Evolutionary conservation across 768 basidiomycete species (phyloP), one percentile per base, ranked within the genome.

Genomic region (Tylopilus rubrobrunneus): DNA sequence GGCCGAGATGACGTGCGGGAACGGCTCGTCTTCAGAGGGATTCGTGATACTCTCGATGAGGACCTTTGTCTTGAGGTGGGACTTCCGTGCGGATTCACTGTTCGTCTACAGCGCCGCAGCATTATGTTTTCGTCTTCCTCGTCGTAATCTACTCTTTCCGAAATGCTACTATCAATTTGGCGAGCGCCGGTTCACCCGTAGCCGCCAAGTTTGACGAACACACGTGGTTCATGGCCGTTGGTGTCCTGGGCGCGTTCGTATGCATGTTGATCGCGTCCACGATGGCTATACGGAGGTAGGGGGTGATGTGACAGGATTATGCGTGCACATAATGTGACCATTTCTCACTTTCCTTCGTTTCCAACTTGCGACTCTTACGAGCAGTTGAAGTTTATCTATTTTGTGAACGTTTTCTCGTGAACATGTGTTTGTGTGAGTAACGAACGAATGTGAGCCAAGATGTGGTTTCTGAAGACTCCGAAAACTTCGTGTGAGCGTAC

Each of bases 51-150:
- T 77, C 28, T 73, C 77, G 47, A 77, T 79, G 58, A 49, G 76
- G 61, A 2, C 11, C 10, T 34, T 12, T 15, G 31, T 31, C 71
- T 4, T 6, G 19, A 0, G 5, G 9, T 11, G 10, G 27, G 34
- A 59, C 40, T 21, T 40, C 62, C 29, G 19, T 42, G 7, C 7
- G 46, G 56, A 51, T 21, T 17, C 14, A 4, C 28, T n/a, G 8
- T 7, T 15, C 5, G 1, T 15, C 4, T 2, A 29, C 65, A 78
- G 62, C 78, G 84, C 21, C 70, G 68, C 23, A 83, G 81, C 53
- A 71, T 90, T 25, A 69, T 87, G 36, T 74, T 87, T 55, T 87
- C 89, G 1, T 89, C 27, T 84, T 89, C 58, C 71, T 90, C 33
- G 79, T 89, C 27, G 77, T 82, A 0, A 55, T 89, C 25, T 89